A percentile compares a stretch with the other conserved stretches of the same genome.
Evolutionary conservation across 164 flowering plant genomes (phyloP).

Genomic region (Annona cherimola): DNA sequence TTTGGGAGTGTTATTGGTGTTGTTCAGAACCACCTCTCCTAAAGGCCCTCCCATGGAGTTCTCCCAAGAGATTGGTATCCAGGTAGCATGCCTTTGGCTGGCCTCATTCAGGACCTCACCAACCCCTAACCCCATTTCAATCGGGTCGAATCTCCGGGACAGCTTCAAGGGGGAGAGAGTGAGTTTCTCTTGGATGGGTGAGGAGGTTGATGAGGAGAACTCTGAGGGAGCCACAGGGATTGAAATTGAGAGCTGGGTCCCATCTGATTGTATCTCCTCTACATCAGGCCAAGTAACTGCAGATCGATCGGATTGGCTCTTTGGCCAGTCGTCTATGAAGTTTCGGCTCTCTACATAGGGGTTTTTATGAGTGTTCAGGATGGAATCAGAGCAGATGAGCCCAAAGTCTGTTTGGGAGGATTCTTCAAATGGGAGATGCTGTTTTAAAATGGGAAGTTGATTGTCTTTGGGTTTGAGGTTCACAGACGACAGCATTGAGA

Average conservation of each 20-base stretch:
- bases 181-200: constrained; percentile 43
- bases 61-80: constrained; percentile 69
- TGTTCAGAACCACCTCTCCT: constrained; percentile 65
- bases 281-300: constrained; percentile 49
- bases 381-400: constrained; percentile 44
- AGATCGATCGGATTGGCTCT: constrained; percentile 36
- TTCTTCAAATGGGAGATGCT: constrained; percentile 34
- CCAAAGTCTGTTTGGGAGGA: constrained; percentile 46
- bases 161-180: constrained; percentile 50
- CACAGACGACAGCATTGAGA: constrained; percentile 35
- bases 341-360: constrained; percentile 30
- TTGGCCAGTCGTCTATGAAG: constrained; percentile 74
- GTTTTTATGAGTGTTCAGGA: constrained; percentile 37
- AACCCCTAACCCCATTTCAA: constrained; percentile 58
- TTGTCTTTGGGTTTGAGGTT: constrained; percentile 32
- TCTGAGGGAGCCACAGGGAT: constrained; percentile 54
- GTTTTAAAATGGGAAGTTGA: constrained; percentile 39
- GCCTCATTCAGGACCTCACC: constrained; percentile 33
- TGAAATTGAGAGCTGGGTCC: constrained; percentile 76
- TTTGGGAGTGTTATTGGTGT: constrained; percentile 23
- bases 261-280: constrained; percentile 43
- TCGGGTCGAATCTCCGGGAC: constrained; percentile 46
- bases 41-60: constrained; percentile 83
- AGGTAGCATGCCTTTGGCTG: constrained; percentile 36
- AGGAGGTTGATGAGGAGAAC: constrained; percentile 49